Conservation (phyloP, 2,329 filamentous ascomycete genomes). For the Aureobasidium sp. region DNA sequence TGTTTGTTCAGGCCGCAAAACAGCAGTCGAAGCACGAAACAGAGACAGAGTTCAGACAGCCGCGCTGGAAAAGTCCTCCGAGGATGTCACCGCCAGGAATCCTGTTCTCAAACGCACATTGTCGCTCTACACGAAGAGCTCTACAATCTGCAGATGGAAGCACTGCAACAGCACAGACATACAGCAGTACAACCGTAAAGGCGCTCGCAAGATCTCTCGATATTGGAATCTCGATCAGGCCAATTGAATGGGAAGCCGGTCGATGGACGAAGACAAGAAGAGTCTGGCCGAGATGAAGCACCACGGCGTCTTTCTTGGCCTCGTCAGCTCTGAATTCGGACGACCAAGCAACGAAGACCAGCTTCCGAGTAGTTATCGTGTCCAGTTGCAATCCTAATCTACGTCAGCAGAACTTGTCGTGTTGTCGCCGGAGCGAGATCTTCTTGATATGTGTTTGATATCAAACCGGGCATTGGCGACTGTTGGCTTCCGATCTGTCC, state of each 20-base stretch:
- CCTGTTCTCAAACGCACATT: background rate
- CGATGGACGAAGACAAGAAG: background rate
- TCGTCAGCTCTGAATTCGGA: background rate
- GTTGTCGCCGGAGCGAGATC: background rate
- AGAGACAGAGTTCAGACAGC: background rate
- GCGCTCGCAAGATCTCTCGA: background rate
- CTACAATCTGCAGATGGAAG: background rate
- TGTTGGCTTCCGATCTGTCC: background rate
- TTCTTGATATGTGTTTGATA: background rate
- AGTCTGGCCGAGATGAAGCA: too few relatives aligned
- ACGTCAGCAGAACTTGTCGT: background rate
- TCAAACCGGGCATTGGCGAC: background rate
- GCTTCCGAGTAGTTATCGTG: background rate
- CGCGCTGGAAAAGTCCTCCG: background rate
- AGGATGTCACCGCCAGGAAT: background rate
- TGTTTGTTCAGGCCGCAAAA: background rate
- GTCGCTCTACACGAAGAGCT: background rate
- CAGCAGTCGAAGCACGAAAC: background rate
- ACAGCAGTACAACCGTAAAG: background rate
- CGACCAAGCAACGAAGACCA: background rate
- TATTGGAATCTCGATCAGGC: background rate
- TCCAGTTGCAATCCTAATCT: background rate
- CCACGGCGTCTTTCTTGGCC: too few relatives aligned
- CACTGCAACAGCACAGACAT: background rate
- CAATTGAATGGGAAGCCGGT: background rate